Conservation (phyloP, 2,329 filamentous ascomycete genomes). For the Pyricularia grisea region DNA sequence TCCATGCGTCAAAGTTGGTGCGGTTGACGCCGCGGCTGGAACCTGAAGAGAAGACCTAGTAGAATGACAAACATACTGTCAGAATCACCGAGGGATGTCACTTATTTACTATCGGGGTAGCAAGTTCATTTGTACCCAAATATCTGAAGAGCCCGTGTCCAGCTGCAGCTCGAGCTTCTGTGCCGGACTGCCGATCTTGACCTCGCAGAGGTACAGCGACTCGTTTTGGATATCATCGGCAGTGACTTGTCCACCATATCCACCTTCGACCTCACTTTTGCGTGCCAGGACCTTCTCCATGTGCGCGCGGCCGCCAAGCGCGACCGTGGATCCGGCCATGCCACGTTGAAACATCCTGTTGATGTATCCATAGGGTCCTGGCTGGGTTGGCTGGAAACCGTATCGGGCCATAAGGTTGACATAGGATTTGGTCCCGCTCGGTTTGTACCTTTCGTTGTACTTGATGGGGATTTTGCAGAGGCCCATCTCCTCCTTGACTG, state of each 20-base stretch:
- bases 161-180: constrained; percentile 57
- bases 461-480: constrained; percentile 39
- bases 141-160: constrained; percentile 61
- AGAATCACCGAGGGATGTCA: not conserved
- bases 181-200: constrained; percentile 54
- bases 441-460: constrained; percentile 49
- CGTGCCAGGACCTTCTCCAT: constrained; percentile 34
- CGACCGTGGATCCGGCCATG: constrained; percentile 31
- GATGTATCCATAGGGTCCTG: constrained; percentile 49
- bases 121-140: constrained; percentile 43
- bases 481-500: constrained; percentile 23
- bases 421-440: constrained; percentile 53
- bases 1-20: constrained; percentile 47
- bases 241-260: constrained; percentile 36
- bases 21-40: constrained; percentile 24
- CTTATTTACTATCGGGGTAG: not conserved
- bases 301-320: constrained; percentile 37
- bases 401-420: constrained; percentile 52
- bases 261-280: constrained; percentile 26
- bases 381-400: constrained; percentile 16
- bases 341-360: constrained; percentile 37
- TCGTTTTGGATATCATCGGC: constrained; percentile 61
- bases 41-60: constrained; percentile 34
- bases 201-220: constrained; percentile 52
- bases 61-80: not conserved